Evolutionary conservation across 2,329 filamentous ascomycete species (phyloP).

Genomic region (Alternaria solani): DNA sequence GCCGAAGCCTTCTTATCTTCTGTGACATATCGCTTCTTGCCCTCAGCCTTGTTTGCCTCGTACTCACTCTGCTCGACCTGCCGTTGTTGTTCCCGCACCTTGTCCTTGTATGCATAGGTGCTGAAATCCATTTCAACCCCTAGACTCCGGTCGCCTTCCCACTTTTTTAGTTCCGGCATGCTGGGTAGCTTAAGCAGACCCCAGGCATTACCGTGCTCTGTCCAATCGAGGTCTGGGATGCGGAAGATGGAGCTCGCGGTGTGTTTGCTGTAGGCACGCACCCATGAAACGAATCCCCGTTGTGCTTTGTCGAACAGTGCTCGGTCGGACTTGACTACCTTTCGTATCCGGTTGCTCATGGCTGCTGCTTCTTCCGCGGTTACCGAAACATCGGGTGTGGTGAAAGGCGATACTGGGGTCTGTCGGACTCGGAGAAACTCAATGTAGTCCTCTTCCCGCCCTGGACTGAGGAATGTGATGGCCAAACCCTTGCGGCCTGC

Average conservation of each 20-base stretch:
- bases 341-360: conserved; percentile 68
- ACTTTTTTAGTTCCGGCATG: conserved; percentile 80
- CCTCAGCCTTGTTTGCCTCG: conserved; percentile 23
- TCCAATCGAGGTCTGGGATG: conserved; percentile 82
- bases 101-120: conserved; percentile 55
- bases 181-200: conserved; percentile 85
- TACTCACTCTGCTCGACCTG: conserved; percentile 43
- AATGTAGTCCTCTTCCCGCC: conserved; percentile 87
- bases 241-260: conserved; percentile 92
- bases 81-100: conserved; percentile 53
- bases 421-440: conserved; percentile 86
- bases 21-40: conserved; percentile 38
- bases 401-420: conserved; percentile 76
- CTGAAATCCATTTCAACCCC: conserved; percentile 54
- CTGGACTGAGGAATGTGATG: conserved; percentile 84
- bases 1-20: conserved; percentile 40
- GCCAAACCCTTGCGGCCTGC: conserved; percentile 78
- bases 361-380: conserved; percentile 67
- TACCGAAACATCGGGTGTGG: conserved; percentile 64
- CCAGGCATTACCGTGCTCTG: conserved; percentile 81
- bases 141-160: conserved; percentile 55
- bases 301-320: conserved; percentile 87
- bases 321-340: conserved; percentile 66
- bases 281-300: conserved; percentile 91
- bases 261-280: conserved; percentile 90